These are phyloP conservation scores for Zygotorulaspora mrakii DNA, from an alignment of 1,139 yeast species.

Conservation along the genomic window DNA sequence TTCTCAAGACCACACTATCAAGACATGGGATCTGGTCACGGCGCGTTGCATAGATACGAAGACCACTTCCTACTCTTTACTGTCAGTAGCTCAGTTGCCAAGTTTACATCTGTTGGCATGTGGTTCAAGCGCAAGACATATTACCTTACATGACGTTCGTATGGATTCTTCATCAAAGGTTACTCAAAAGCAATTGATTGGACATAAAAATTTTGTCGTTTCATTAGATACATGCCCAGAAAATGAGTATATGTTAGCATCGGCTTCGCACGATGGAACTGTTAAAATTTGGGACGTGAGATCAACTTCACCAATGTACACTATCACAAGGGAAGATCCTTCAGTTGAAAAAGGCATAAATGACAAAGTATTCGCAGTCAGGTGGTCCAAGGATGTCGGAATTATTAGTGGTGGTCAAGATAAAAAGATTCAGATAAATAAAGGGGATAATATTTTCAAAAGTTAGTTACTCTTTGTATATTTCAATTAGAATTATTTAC, in stretches of 20 bases:
- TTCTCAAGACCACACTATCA: slow-evolving; percentile 90
- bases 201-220: slow-evolving; percentile 90
- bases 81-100: slow-evolving; percentile 69
- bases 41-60: slow-evolving; percentile 80
- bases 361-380: slow-evolving; percentile 76
- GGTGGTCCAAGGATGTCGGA: slow-evolving; percentile 77
- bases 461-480: slow-evolving; percentile 4
- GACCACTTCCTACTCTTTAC: slow-evolving; percentile 80
- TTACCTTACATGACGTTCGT: slow-evolving; percentile 89
- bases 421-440: slow-evolving; percentile 84
- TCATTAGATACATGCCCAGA: slow-evolving; percentile 69
- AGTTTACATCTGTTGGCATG: slow-evolving; percentile 69
- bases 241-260: slow-evolving; percentile 74
- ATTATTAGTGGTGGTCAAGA: slow-evolving; percentile 93
- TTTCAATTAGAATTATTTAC: background rate
- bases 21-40: slow-evolving; percentile 94
- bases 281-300: slow-evolving; percentile 95
- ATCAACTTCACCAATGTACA: slow-evolving; percentile 77
- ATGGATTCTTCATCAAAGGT: slow-evolving; percentile 47
- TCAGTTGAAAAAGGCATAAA: slow-evolving; percentile 39
- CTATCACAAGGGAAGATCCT: slow-evolving; percentile 66
- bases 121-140: slow-evolving; percentile 96
- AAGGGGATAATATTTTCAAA: slow-evolving; percentile 40
- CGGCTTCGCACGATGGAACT: slow-evolving; percentile 94
- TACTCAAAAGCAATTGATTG: slow-evolving; percentile 67